These are phyloP conservation scores for Verticillium dahliae DNA, from an alignment of 2,329 filamentous ascomycete genomes.

Conservation along the genomic window DNA sequence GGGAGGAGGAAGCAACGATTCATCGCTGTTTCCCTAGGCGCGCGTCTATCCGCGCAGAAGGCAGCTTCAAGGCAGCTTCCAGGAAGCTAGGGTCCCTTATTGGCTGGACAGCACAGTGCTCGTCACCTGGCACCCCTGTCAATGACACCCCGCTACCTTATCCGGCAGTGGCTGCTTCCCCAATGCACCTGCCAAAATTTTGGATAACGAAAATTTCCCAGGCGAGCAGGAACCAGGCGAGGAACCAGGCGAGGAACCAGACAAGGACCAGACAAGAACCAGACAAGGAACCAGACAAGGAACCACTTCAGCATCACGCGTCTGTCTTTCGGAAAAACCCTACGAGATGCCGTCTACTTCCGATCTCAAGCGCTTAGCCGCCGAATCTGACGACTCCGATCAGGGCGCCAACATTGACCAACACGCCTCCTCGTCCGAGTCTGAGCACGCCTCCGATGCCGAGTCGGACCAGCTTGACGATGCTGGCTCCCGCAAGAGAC, in stretches of 20 bases:
- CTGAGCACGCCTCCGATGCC: constrained; percentile 13
- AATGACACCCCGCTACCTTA: neutral
- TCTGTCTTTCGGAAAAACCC: neutral
- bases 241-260: too few relatives aligned
- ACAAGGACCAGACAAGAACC: neutral
- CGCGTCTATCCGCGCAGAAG: constrained; percentile 5
- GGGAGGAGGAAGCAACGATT: neutral
- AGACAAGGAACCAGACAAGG: neutral
- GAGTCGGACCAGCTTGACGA: constrained; percentile 46
- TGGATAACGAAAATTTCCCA: neutral
- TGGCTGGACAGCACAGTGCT: neutral
- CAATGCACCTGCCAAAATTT: neutral
- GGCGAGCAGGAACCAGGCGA: neutral
- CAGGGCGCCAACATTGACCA: constrained; percentile 6
- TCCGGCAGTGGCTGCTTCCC: neutral
- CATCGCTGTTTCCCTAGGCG: constrained; percentile 8
- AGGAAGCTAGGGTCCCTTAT: neutral
- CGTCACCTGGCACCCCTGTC: neutral
- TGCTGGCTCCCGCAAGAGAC: constrained; percentile 36
- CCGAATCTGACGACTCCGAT: neutral
- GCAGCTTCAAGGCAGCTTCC: neutral
- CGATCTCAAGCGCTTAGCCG: constrained; percentile 2
- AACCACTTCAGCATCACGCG: neutral
- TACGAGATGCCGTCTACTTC: constrained; percentile 5
- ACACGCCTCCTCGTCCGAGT: constrained; percentile 7